A percentile compares a stretch with the other conserved stretches of the same genome.
These are phyloP conservation scores for Aspergillus pseudoviridinutans DNA, from an alignment of 2,329 filamentous ascomycete genomes.

Conservation along the genomic window DNA sequence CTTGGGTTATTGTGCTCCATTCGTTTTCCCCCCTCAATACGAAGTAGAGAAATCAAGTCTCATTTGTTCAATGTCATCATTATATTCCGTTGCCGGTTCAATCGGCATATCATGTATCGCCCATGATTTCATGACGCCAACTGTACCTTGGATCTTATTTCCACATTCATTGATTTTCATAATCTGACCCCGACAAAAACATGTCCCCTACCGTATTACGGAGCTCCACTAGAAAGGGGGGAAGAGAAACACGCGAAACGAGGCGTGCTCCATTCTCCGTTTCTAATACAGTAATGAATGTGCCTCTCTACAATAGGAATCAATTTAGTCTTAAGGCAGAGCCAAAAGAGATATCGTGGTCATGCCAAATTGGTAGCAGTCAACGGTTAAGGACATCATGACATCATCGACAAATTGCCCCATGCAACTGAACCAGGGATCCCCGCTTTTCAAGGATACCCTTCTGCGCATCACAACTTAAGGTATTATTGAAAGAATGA, in stretches of 20 bases:
- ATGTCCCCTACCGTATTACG: not conserved
- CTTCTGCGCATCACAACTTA: not conserved
- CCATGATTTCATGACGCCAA: not conserved
- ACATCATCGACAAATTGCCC: constrained; percentile 18
- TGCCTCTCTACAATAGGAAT: not conserved
- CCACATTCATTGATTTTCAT: not conserved
- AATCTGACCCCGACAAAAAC: too few species aligned
- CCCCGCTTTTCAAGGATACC: constrained; percentile 3
- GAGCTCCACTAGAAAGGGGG: not conserved
- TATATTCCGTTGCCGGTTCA: not conserved
- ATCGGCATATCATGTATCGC: not conserved
- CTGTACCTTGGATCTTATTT: not conserved
- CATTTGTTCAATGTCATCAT: not conserved
- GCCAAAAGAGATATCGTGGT: not conserved
- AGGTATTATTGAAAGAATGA: not conserved
- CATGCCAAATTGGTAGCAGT: not conserved
- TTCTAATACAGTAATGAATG: not conserved
- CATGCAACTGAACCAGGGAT: constrained; percentile 2
- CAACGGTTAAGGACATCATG: constrained; percentile 8
- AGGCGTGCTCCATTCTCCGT: not conserved
- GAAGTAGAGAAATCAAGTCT: not conserved
- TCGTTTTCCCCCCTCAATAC: not conserved
- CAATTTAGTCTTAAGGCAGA: not conserved
- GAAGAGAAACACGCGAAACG: not conserved
- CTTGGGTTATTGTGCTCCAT: not conserved